phyloP scores from a whole-genome alignment of 768 basidiomycete species.

The Amanita jacksonii region DNA sequence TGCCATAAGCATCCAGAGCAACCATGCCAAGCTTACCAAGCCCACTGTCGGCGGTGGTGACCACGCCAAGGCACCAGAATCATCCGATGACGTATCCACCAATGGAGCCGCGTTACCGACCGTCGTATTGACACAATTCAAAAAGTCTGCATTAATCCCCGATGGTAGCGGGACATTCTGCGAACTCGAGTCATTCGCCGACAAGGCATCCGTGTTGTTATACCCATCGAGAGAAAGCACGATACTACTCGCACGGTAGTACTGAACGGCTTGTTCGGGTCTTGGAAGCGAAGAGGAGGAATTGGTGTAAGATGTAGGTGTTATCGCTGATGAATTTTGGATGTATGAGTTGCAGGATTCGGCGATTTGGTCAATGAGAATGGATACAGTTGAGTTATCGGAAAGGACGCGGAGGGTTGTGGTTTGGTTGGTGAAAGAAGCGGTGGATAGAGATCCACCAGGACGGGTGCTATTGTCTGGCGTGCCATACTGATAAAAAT shows the following conservation, averaged over 20 bases:
- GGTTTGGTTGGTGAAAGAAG: slow-evolving; percentile 32
- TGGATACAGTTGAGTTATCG: slow-evolving; percentile 36
- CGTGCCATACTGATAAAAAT: neutral
- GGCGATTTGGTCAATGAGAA: slow-evolving; percentile 32
- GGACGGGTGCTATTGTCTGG: slow-evolving; percentile 36
- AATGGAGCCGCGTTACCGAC: slow-evolving; percentile 52
- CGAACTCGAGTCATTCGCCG: slow-evolving; percentile 23
- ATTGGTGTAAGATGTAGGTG: slow-evolving; percentile 19
- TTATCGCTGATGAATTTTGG: slow-evolving; percentile 14
- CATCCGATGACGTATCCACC: no score
- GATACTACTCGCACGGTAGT: slow-evolving; percentile 59
- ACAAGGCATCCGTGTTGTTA: slow-evolving; percentile 48
- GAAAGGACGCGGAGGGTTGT: slow-evolving; percentile 38
- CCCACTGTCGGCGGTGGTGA: no score
- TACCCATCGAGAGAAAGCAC: slow-evolving; percentile 56
- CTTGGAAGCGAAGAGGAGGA: slow-evolving; percentile 24
- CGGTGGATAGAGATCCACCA: slow-evolving; percentile 37
- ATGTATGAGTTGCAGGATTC: slow-evolving; percentile 28
- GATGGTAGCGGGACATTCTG: slow-evolving; percentile 43
- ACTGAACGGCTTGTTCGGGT: slow-evolving; percentile 53
- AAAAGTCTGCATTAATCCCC: slow-evolving; percentile 36
- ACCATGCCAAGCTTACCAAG: no score
- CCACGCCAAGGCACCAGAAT: no score
- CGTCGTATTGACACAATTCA: slow-evolving; percentile 53
- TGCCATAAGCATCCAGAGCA: no score